phyloP scores from a whole-genome alignment of 139 green algal species.

The Closterium sp. region DNA sequence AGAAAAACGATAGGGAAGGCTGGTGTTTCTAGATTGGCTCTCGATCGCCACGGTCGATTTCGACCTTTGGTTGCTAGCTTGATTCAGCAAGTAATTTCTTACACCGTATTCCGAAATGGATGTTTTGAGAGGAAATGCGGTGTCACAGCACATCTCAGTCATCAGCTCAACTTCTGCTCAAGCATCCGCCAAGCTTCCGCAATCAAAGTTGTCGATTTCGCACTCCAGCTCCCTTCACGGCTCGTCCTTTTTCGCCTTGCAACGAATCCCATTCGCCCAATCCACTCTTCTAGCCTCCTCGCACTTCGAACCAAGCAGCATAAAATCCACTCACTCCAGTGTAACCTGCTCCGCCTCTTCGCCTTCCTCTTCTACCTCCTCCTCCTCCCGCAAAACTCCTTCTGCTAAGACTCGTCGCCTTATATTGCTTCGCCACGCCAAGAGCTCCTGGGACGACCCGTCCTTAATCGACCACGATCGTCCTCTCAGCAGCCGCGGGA shows the following conservation, averaged over 20 bases:
- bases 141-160: neutral
- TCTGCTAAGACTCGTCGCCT: slow-evolving; percentile 52
- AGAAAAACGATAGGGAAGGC: neutral
- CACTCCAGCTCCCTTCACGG: neutral
- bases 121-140: neutral
- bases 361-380: neutral
- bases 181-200: neutral
- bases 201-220: neutral
- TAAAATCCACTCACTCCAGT: neutral
- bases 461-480: slow-evolving; percentile 65
- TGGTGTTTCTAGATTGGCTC: neutral
- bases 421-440: slow-evolving; percentile 78
- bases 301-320: neutral
- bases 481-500: slow-evolving; percentile 56
- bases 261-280: neutral
- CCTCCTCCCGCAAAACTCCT: neutral
- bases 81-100: neutral
- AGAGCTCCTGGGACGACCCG: slow-evolving; percentile 59
- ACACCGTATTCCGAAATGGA: neutral
- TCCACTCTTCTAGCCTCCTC: neutral
- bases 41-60: neutral
- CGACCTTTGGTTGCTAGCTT: neutral
- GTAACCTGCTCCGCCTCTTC: neutral
- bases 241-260: neutral
- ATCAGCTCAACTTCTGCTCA: neutral